phyloP scores from a whole-genome alignment of 2,329 filamentous ascomycete genomes.

The Aspergillus spinulosporus region DNA sequence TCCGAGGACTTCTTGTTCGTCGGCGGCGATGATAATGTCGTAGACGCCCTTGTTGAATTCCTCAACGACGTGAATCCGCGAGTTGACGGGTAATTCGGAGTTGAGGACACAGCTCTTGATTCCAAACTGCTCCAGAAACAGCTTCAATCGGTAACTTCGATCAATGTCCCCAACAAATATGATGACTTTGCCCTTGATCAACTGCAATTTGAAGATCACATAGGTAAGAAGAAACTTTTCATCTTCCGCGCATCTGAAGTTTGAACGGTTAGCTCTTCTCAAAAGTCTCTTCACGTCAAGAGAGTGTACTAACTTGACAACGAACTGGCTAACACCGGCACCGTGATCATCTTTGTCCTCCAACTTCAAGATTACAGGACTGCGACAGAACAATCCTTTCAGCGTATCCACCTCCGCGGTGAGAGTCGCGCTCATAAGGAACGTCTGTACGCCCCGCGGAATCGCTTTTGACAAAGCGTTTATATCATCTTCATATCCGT shows the following conservation, averaged over 20 bases:
- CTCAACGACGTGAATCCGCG: conserved; percentile 88
- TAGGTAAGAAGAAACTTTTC: conserved; percentile 94
- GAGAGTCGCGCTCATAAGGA: conserved; percentile 91
- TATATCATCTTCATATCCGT: conserved; percentile 90
- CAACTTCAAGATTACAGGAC: conserved; percentile 76
- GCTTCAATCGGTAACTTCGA: conserved; percentile 84
- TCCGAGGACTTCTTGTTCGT: conserved; percentile 82
- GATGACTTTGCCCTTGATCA: conserved; percentile 90
- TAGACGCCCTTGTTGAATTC: conserved; percentile 97
- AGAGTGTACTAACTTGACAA: conserved; percentile 64
- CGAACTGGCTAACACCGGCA: conserved; percentile 78
- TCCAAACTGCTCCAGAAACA: conserved; percentile 96
- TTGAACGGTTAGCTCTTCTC: not conserved
- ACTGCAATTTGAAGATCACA: conserved; percentile 89
- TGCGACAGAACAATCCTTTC: conserved; percentile 80
- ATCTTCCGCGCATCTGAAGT: conserved; percentile 76
- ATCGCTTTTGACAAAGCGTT: conserved; percentile 74
- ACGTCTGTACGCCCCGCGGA: conserved; percentile 82
- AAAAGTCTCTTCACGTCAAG: not conserved
- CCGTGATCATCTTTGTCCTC: conserved; percentile 78
- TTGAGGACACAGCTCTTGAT: conserved; percentile 93
- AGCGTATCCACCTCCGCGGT: conserved; percentile 83
- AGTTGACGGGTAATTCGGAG: conserved; percentile 90
- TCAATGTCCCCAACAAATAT: conserved; percentile 86
- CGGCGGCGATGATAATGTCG: conserved; percentile 95